These are phyloP conservation scores for Lasiodiplodia gonubiensis DNA, from an alignment of 2,329 filamentous ascomycete genomes.

Conservation along the genomic window DNA sequence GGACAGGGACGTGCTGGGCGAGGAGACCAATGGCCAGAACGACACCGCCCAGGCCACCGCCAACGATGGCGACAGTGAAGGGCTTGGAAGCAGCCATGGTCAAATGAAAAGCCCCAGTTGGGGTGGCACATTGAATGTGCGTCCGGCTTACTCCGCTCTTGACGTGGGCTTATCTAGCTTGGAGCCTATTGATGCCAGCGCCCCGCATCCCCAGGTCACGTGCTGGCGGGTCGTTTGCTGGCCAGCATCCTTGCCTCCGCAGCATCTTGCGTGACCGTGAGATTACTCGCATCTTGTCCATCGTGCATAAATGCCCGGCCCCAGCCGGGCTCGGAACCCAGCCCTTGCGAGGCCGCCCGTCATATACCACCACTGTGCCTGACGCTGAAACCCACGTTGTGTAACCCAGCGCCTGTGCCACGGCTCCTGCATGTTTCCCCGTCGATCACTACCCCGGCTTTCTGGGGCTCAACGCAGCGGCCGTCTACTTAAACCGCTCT, in stretches of 20 bases:
- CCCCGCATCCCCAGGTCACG: not conserved
- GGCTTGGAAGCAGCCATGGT: conserved; percentile 24
- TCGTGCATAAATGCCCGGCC: not conserved
- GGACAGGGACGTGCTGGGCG: conserved; percentile 35
- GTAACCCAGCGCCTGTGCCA: conserved; percentile 7
- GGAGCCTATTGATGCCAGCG: conserved; percentile 4
- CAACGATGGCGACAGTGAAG: conserved; percentile 38
- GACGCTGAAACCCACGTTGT: conserved; percentile 9
- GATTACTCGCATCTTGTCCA: conserved; percentile 6
- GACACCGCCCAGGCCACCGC: conserved; percentile 40
- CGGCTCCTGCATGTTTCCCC: conserved; percentile 3
- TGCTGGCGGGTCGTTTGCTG: not conserved
- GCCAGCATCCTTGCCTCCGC: conserved; percentile 1
- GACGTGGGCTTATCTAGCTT: conserved; percentile 9
- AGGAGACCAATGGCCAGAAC: conserved; percentile 38
- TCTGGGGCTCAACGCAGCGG: conserved; percentile 9
- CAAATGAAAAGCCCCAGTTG: not conserved
- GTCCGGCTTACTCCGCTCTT: conserved; percentile 6
- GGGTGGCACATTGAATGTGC: not conserved
- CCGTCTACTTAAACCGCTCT: not conserved
- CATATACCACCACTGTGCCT: not conserved
- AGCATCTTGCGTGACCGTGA: conserved; percentile 18
- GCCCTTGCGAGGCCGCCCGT: conserved; percentile 6
- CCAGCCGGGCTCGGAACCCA: conserved; percentile 1
- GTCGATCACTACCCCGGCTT: conserved; percentile 22